These are phyloP conservation scores for Diplodia intermedia DNA, from an alignment of 2,329 filamentous ascomycete species.

Conservation along the genomic window DNA sequence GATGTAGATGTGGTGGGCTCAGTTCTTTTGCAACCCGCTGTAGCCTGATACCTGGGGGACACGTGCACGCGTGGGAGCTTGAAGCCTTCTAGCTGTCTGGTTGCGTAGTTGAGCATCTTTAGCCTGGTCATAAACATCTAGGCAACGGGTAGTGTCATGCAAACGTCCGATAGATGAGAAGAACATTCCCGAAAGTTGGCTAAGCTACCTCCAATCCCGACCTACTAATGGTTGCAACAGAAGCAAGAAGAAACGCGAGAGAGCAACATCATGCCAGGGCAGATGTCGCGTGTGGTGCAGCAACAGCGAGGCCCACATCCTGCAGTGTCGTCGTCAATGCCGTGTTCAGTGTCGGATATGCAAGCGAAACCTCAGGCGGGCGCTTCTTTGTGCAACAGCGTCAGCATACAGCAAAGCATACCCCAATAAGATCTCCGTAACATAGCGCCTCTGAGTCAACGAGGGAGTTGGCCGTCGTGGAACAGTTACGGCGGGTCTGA, in stretches of 20 bases:
- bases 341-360: conserved; percentile 16
- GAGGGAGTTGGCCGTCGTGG: neutral
- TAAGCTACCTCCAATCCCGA: too few relatives aligned
- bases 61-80: neutral
- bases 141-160: neutral
- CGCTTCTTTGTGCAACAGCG: conserved; percentile 2
- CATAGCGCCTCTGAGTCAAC: conserved; percentile 11
- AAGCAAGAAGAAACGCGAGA: neutral
- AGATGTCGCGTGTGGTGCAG: neutral
- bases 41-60: too few relatives aligned
- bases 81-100: neutral
- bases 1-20: too few relatives aligned
- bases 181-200: neutral
- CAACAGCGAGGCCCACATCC: neutral
- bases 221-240: neutral
- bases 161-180: neutral
- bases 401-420: neutral
- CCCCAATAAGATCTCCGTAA: neutral
- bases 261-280: neutral
- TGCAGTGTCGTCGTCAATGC: conserved; percentile 7
- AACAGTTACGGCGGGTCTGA: neutral
- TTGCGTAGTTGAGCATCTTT: neutral
- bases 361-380: neutral
- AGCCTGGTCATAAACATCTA: neutral
- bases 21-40: too few relatives aligned